Evolutionary conservation across 2,329 filamentous ascomycete species (phyloP), one percentile per base, ranked within the genome.

Genomic region (Thermochaetoides dissita): DNA sequence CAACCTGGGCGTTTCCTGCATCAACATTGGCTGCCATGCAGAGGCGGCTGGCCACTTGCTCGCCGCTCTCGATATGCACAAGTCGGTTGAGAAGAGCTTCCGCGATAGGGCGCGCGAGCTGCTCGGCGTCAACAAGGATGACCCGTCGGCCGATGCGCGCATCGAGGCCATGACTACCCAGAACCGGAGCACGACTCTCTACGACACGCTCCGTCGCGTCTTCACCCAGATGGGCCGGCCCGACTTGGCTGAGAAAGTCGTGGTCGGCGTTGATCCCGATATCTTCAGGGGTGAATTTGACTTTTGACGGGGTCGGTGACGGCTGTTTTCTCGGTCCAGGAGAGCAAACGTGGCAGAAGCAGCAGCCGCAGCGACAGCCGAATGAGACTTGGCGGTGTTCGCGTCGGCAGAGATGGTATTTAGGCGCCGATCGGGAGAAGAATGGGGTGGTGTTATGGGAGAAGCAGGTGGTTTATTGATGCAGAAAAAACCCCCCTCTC

Each of bases 151-250:
- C 24, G 87, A 95, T 54, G 77, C 75, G 43, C 78, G 84, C 51
- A 69, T 95, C 12, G 84, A 94, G 57, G 74, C 82, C 46, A 87
- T 94, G 79, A 81, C 93, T 42, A 81, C 81, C 40, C 89, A 96
- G 68, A 98, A 98, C 63, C 80, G 93, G 59, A 94, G 86, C 67
- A 95, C 88, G 39, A 98, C 95, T 55, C 67, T 98, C 45, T 94
- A 94, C 61, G 93, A 98, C 61, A 98, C 93, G 9, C 66, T 98
- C 48, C 69, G 89, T 48, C 71, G 93, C 46, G 91, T 96, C n/a
- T 96, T 98, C 62, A 88, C 80, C 8, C 86, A 94, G 65, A 96
- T 98, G 91, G 83, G 83, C 2, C 68, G 91, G 44, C 69, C 86
- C 43, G 91, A 98, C 63, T 60, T 98, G 57, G 82, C 83, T 3